Conservation (phyloP, 2,329 filamentous ascomycete species). For the Xylariaceae sp. region DNA sequence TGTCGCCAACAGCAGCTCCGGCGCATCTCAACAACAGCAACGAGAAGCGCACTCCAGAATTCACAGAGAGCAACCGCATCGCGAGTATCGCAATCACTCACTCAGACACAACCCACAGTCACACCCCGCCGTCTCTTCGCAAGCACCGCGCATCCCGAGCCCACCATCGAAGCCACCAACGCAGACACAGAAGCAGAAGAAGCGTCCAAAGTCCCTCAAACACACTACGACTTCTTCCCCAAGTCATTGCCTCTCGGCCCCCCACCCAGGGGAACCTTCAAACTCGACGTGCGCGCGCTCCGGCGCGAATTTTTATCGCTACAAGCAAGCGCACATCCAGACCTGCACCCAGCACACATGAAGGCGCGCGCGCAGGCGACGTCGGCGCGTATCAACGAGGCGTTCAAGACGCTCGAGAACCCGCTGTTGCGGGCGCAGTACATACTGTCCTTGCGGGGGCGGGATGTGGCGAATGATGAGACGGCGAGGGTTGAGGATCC, state of each 20-base stretch:
- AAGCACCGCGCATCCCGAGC: not conserved
- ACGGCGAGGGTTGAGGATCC: slow-evolving; percentile 61
- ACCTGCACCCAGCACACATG: slow-evolving; percentile 53
- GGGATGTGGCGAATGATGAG: slow-evolving; percentile 78
- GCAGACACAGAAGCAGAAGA: not conserved
- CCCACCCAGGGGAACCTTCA: slow-evolving; percentile 71
- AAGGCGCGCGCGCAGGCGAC: slow-evolving; percentile 64
- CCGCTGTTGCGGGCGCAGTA: slow-evolving; percentile 86
- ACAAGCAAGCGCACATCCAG: slow-evolving; percentile 72
- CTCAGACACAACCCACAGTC: not conserved
- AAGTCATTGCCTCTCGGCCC: slow-evolving; percentile 69
- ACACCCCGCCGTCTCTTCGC: not conserved
- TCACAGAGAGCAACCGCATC: not conserved
- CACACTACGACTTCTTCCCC: slow-evolving; percentile 87
- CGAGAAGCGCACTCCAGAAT: not conserved
- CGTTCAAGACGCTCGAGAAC: slow-evolving; percentile 76
- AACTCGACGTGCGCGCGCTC: slow-evolving; percentile 63
- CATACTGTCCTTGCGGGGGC: slow-evolving; percentile 63
- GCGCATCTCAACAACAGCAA: slow-evolving; percentile 4
- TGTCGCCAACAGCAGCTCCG: slow-evolving; percentile 22
- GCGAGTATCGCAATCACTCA: not conserved
- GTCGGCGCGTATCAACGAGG: slow-evolving; percentile 84
- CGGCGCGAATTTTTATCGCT: slow-evolving; percentile 82
- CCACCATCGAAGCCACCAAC: not conserved
- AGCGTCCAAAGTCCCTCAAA: slow-evolving; percentile 33